These are phyloP conservation scores for Leccinum barrowsii DNA, from an alignment of 768 basidiomycete genomes.

Conservation along the genomic window DNA sequence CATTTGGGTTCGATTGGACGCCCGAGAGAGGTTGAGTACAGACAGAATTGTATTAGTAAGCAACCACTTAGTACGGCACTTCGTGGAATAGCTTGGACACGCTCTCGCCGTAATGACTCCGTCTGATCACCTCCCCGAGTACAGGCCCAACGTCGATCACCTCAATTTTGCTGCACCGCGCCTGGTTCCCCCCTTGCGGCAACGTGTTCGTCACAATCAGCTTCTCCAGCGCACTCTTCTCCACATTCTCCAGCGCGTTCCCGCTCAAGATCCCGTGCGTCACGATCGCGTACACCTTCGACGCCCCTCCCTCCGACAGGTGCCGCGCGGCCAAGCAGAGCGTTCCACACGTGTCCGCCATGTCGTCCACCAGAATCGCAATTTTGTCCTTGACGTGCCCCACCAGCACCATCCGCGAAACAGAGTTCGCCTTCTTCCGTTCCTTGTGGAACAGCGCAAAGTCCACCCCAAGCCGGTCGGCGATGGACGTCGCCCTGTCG, in stretches of 20 bases:
- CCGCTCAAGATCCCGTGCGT: constrained; percentile 96
- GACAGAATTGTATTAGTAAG: constrained; percentile 13
- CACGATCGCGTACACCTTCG: constrained; percentile 85
- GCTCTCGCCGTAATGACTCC: constrained; percentile 97
- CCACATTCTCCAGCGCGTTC: constrained; percentile 72
- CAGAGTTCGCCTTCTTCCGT: constrained; percentile 93
- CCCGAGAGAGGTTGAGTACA: not conserved
- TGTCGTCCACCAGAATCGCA: constrained; percentile 96
- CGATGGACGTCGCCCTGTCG: constrained; percentile 90
- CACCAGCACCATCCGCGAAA: constrained; percentile 93
- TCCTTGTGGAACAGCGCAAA: constrained; percentile 99
- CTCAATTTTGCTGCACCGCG: constrained; percentile 73
- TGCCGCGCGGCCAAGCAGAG: constrained; percentile 88
- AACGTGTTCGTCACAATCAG: constrained; percentile 98
- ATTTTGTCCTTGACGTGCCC: constrained; percentile 90
- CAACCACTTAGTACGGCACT: constrained; percentile 64
- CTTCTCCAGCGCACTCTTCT: constrained; percentile 78
- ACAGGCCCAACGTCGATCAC: constrained; percentile 94
- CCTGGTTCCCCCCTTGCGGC: constrained; percentile 79
- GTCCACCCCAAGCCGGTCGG: constrained; percentile 92
- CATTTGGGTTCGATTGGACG: constrained; percentile 7
- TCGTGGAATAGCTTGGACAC: constrained; percentile 87
- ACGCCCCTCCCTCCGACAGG: constrained; percentile 83
- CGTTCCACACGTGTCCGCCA: constrained; percentile 97
- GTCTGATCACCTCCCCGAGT: constrained; percentile 91